Percentiles rank a stretch among this genome's conserved stretches.
These are phyloP conservation scores for Metschnikowia orientalis DNA, from an alignment of 805 yeast genomes.

Conservation along the genomic window DNA sequence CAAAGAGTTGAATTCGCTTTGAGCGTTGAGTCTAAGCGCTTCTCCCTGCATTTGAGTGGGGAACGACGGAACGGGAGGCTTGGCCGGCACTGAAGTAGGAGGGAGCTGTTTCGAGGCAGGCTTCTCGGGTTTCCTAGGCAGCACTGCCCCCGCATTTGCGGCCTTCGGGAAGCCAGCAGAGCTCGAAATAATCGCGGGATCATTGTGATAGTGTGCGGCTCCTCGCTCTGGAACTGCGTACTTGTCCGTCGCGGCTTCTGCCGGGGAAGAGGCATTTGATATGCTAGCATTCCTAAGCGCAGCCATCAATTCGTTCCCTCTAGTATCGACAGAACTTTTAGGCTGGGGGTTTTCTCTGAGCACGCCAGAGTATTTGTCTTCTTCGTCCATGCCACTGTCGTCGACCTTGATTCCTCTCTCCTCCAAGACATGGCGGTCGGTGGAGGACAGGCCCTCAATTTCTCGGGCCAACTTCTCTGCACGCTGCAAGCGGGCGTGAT, in stretches of 20 bases:
- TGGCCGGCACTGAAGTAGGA: constrained; percentile 9
- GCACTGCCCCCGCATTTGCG: constrained; percentile 2
- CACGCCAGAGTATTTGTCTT: constrained; percentile 90
- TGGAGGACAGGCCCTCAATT: constrained; percentile 62
- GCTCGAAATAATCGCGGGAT: constrained; percentile 63
- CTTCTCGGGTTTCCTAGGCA: constrained; percentile 7
- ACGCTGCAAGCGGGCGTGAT: constrained; percentile 52
- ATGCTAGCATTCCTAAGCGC: constrained; percentile 35
- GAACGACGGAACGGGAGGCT: constrained; percentile 4
- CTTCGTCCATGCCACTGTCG: constrained; percentile 89
- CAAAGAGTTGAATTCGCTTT: constrained; percentile 64
- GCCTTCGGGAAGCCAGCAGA: constrained; percentile 33
- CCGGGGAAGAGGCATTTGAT: constrained; percentile 16
- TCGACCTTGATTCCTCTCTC: constrained; percentile 79
- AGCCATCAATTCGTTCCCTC: constrained; percentile 48
- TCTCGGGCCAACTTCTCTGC: constrained; percentile 83
- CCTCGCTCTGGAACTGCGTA: constrained; percentile 58
- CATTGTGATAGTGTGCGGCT: constrained; percentile 48
- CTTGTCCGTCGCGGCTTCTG: constrained; percentile 28
- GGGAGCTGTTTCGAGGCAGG: no score
- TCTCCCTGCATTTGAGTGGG: constrained; percentile 27
- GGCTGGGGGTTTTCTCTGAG: constrained; percentile 6
- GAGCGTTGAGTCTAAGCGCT: constrained; percentile 44
- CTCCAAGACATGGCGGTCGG: constrained; percentile 81
- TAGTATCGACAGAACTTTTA: constrained; percentile 43